A percentile compares a stretch with the other conserved stretches of the same genome.
These are phyloP conservation scores for Lonicera japonica DNA, from an alignment of 129 eudicot genomes.

Conservation along the genomic window DNA sequence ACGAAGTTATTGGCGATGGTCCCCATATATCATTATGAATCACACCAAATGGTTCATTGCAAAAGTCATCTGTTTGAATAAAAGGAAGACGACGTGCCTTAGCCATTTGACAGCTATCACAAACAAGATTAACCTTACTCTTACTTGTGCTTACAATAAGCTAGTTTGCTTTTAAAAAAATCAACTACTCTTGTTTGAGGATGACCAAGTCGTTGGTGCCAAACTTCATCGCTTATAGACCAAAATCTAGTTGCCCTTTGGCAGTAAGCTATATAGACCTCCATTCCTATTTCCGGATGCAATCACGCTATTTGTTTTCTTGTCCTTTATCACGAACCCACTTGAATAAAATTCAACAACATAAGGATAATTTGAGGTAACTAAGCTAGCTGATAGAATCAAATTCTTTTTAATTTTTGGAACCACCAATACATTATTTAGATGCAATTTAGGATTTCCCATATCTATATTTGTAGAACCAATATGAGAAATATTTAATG, in stretches of 20 bases:
- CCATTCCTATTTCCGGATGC: neutral
- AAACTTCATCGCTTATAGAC: neutral
- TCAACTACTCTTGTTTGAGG: neutral
- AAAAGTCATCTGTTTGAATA: neutral
- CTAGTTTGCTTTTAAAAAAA: neutral
- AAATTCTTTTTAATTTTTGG: neutral
- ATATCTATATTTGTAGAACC: neutral
- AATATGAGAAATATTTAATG: neutral
- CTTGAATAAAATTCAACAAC: neutral
- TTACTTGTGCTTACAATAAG: neutral
- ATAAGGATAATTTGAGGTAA: neutral
- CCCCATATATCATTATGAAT: neutral
- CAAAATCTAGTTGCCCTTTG: neutral
- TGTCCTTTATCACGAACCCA: neutral
- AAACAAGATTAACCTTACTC: neutral
- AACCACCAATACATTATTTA: neutral
- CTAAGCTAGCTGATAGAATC: no score
- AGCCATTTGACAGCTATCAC: neutral
- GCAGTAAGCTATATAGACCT: neutral
- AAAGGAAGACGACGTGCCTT: neutral
- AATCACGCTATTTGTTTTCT: neutral
- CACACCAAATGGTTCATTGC: neutral
- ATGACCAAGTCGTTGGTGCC: constrained; percentile 5
- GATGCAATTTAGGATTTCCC: neutral
- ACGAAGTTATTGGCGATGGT: neutral